phyloP scores from a whole-genome alignment of 805 yeast genomes.

The Sugiyamaella valdiviana region DNA sequence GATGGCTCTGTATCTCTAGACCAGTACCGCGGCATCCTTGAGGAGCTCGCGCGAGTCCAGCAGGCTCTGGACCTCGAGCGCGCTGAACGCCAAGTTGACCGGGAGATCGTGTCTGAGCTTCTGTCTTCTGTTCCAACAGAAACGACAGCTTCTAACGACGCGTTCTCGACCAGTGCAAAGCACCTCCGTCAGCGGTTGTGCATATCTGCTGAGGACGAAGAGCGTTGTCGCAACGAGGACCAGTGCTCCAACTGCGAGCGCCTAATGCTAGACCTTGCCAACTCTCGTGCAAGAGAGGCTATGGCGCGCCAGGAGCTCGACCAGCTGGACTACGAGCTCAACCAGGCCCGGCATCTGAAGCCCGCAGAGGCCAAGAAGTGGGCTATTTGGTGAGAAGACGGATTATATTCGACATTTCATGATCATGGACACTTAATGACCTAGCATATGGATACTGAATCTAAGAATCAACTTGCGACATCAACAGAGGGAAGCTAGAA shows the following conservation, averaged over 20 bases:
- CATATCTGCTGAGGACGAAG: slow-evolving; percentile 1
- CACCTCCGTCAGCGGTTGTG: slow-evolving; percentile 3
- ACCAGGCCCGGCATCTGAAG: neutral
- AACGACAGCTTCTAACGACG: neutral
- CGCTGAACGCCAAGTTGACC: slow-evolving; percentile 12
- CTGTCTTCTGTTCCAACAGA: slow-evolving; percentile 5
- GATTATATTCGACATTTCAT: neutral
- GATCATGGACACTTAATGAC: neutral
- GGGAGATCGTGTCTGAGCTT: slow-evolving; percentile 5
- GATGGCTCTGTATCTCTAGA: neutral
- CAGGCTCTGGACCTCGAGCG: slow-evolving; percentile 17
- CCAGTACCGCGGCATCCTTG: neutral
- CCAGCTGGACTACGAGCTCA: slow-evolving; percentile 4
- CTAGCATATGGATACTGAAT: neutral
- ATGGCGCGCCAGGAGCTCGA: slow-evolving; percentile 28
- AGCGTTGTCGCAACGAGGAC: neutral
- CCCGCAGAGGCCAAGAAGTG: neutral
- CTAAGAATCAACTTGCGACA: no score
- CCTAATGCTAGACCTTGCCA: slow-evolving; percentile 26
- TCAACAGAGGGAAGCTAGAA: neutral
- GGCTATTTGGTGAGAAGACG: neutral
- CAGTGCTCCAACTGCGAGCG: slow-evolving; percentile 26
- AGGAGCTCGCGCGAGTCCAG: neutral
- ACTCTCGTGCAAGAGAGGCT: slow-evolving; percentile 27
- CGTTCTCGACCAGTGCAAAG: neutral